Conservation (phyloP, 768 basidiomycete species). For the Dentipellis sp. region DNA sequence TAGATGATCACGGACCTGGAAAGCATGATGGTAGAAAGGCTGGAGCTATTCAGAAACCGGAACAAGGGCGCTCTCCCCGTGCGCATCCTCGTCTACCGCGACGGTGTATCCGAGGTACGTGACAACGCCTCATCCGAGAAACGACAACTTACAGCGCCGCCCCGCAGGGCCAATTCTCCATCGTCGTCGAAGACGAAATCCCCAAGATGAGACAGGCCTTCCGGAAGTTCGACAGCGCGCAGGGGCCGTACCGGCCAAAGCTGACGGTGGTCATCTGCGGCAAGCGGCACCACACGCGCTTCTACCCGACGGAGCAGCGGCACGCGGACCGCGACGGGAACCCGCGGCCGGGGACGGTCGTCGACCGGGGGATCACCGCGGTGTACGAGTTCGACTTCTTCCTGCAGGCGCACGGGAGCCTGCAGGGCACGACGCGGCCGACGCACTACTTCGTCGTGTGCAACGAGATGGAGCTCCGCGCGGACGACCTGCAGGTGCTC, state of each 20-base stretch:
- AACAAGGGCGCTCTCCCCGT: slow-evolving; percentile 29
- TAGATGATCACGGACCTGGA: slow-evolving; percentile 41
- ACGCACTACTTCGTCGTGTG: slow-evolving; percentile 49
- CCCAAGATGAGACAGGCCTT: slow-evolving; percentile 36
- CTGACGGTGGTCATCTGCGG: slow-evolving; percentile 47
- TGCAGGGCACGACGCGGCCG: slow-evolving; percentile 39
- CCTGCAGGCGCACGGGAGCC: slow-evolving; percentile 40
- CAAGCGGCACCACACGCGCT: slow-evolving; percentile 50
- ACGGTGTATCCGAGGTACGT: slow-evolving; percentile 72
- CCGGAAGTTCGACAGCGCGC: slow-evolving; percentile 26
- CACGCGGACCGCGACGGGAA: slow-evolving; percentile 38
- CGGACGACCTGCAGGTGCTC: slow-evolving; percentile 45
- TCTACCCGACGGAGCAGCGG: slow-evolving; percentile 38
- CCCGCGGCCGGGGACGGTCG: slow-evolving; percentile 43
- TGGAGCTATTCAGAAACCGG: slow-evolving; percentile 29
- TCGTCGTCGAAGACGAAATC: slow-evolving; percentile 34
- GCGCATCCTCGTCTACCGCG: slow-evolving; percentile 48
- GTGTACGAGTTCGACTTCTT: slow-evolving; percentile 50
- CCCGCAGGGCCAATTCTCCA: slow-evolving; percentile 37
- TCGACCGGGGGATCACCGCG: slow-evolving; percentile 45
- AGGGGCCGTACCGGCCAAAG: slow-evolving; percentile 32
- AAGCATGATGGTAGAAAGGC: slow-evolving; percentile 39
- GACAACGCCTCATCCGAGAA: not conserved
- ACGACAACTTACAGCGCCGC: not conserved
- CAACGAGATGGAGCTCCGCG: slow-evolving; percentile 40